A percentile compares a stretch with the other conserved stretches of the same genome.
phyloP scores from a whole-genome alignment of 2,329 filamentous ascomycete genomes.

The Talaromyces sp. region DNA sequence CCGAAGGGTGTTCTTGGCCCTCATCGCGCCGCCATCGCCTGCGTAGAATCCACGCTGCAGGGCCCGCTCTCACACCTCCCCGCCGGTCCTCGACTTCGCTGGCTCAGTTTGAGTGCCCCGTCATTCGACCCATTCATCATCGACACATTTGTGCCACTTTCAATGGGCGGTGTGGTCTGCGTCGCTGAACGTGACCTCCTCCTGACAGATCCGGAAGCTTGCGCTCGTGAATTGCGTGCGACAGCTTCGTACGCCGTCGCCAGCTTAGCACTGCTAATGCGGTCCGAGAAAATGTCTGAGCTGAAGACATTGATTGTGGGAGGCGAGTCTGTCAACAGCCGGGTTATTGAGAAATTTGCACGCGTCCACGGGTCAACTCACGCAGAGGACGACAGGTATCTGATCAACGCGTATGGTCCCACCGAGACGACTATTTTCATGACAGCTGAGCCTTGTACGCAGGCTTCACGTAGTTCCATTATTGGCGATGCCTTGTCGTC shows the following conservation, averaged over 20 bases:
- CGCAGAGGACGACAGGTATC: slow-evolving; percentile 17
- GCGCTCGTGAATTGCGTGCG: slow-evolving; percentile 29
- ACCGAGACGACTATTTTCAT: slow-evolving; percentile 33
- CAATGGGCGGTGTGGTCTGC: slow-evolving; percentile 35
- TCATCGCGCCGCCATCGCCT: slow-evolving; percentile 19
- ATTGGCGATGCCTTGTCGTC: slow-evolving; percentile 37
- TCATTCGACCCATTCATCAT: slow-evolving; percentile 54
- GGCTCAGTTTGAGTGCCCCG: slow-evolving; percentile 55
- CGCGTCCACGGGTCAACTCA: background rate
- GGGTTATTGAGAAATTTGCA: slow-evolving; percentile 33
- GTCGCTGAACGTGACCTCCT: slow-evolving; percentile 30
- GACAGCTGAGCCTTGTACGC: slow-evolving; percentile 24
- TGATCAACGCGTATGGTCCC: slow-evolving; percentile 36
- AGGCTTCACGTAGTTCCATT: slow-evolving; percentile 31
- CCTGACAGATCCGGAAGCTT: slow-evolving; percentile 28
- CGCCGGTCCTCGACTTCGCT: slow-evolving; percentile 25
- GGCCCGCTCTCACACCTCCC: slow-evolving; percentile 2
- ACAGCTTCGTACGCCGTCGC: slow-evolving; percentile 41
- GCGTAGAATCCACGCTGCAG: background rate
- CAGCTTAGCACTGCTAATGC: slow-evolving; percentile 36
- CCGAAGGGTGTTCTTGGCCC: slow-evolving; percentile 40
- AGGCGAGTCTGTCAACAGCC: slow-evolving; percentile 34
- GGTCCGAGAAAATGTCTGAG: slow-evolving; percentile 25
- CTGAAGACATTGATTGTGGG: slow-evolving; percentile 33
- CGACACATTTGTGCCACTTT: slow-evolving; percentile 55